Conservation (phyloP, 108 stramenopile species). For the Fragilaria radians region DNA sequence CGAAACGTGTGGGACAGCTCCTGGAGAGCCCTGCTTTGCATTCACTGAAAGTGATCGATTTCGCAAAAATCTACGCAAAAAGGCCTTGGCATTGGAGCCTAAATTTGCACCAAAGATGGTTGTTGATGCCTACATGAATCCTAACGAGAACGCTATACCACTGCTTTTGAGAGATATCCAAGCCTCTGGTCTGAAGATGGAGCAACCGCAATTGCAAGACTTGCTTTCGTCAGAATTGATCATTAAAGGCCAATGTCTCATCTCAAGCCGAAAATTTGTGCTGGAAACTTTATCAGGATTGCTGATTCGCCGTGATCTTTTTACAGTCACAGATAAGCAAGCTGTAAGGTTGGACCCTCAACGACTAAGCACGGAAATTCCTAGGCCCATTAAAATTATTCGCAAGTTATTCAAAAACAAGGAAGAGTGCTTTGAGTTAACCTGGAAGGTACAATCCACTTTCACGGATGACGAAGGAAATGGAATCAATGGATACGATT, state of each 20-base stretch:
- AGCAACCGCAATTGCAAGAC: conserved; percentile 22
- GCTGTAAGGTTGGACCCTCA: no score
- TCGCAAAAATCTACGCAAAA: conserved; percentile 32
- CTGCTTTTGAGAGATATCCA: conserved; percentile 17
- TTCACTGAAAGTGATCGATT: conserved; percentile 46
- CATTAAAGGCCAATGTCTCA: conserved; percentile 43
- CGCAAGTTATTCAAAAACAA: conserved; percentile 30
- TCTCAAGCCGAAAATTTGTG: conserved; percentile 48
- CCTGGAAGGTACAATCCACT: conserved; percentile 49
- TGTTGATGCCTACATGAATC: conserved; percentile 44
- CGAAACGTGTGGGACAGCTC: conserved; percentile 58
- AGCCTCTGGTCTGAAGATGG: conserved; percentile 22
- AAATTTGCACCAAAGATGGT: conserved; percentile 42
- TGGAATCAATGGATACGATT: conserved; percentile 45
- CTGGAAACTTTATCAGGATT: conserved; percentile 36
- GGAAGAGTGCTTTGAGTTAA: conserved; percentile 39
- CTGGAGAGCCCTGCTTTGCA: conserved; percentile 60
- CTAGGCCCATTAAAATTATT: conserved; percentile 38
- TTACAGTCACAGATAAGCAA: conserved; percentile 23
- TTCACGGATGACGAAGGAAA: conserved; percentile 32
- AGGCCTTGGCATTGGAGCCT: conserved; percentile 38
- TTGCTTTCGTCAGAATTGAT: conserved; percentile 37
- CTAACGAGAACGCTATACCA: conserved; percentile 64
- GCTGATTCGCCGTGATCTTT: conserved; percentile 48
- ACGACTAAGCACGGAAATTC: conserved; percentile 32